A percentile compares a stretch with the other conserved stretches of the same genome.
Evolutionary conservation across 2,329 filamentous ascomycete genomes (phyloP).

Genomic region (Fusarium vanettenii): DNA sequence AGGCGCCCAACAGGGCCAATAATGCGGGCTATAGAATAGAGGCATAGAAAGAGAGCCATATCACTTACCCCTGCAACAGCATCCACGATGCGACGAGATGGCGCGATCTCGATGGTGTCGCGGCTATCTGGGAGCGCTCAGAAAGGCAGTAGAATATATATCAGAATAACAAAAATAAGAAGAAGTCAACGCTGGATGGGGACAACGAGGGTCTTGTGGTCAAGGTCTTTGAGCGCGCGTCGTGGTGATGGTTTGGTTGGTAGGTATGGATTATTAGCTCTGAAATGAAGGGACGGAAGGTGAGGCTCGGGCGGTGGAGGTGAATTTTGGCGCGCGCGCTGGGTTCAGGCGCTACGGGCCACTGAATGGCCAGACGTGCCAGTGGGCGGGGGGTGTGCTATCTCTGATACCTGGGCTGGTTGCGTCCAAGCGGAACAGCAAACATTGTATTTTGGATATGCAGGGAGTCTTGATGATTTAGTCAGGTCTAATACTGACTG

Average conservation of each 20-base stretch:
- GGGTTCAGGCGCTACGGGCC: slow-evolving; percentile 33
- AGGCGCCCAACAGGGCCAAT: not conserved
- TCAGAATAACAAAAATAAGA: not conserved
- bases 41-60: slow-evolving; percentile 9
- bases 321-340: slow-evolving; percentile 27
- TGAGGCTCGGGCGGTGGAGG: slow-evolving; percentile 33
- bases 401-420: not conserved
- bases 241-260: slow-evolving; percentile 4
- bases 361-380: slow-evolving; percentile 16
- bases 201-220: slow-evolving; percentile 3
- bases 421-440: not conserved
- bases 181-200: not conserved
- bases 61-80: slow-evolving; percentile 27
- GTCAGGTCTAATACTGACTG: not conserved
- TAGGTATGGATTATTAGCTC: slow-evolving; percentile 11
- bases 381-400: slow-evolving; percentile 5
- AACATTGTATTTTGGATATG: not conserved
- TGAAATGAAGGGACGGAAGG: slow-evolving; percentile 30
- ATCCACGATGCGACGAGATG: slow-evolving; percentile 12
- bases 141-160: slow-evolving; percentile 1
- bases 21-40: not conserved
- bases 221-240: slow-evolving; percentile 17
- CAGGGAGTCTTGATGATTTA: not conserved
- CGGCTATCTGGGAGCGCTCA: slow-evolving; percentile 1
- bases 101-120: slow-evolving; percentile 25